Conservation (phyloP, 495 filamentous ascomycete species). For the Aspergillus leporis region DNA sequence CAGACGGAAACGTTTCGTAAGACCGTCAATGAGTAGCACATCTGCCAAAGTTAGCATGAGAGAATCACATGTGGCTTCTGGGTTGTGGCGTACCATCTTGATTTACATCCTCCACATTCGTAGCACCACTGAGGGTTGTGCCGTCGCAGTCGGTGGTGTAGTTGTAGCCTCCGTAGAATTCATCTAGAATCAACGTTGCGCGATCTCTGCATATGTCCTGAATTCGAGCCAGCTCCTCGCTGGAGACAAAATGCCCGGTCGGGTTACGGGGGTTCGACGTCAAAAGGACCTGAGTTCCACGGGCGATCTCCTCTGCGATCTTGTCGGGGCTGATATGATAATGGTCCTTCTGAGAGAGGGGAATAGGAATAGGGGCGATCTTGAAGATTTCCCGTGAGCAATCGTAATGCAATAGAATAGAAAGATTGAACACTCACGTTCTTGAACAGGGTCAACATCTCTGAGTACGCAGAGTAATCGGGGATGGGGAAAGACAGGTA, state of each 20-base stretch:
- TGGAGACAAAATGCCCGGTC: constrained; percentile 81
- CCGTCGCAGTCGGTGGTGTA: constrained; percentile 91
- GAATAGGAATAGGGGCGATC: constrained; percentile 90
- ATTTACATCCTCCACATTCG: constrained; percentile 74
- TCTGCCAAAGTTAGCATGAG: constrained; percentile 41
- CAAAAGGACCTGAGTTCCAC: constrained; percentile 83
- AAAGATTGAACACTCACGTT: constrained; percentile 53
- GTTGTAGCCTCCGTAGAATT: constrained; percentile 97
- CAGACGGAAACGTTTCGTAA: constrained; percentile 95
- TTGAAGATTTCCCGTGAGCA: constrained; percentile 30
- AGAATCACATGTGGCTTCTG: constrained; percentile 20
- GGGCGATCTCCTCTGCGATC: constrained; percentile 85
- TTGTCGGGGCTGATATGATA: constrained; percentile 93
- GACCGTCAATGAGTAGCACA: constrained; percentile 91
- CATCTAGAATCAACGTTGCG: constrained; percentile 89
- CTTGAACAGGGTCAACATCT: constrained; percentile 92
- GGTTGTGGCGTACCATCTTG: constrained; percentile 51
- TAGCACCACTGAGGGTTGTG: constrained; percentile 79
- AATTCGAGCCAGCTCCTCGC: constrained; percentile 80
- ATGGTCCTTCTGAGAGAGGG: constrained; percentile 75
- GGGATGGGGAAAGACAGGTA: constrained; percentile 88
- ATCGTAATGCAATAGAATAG: background rate
- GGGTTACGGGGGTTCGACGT: constrained; percentile 98
- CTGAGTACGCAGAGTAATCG: constrained; percentile 83
- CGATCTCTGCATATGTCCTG: constrained; percentile 89